Evolutionary conservation across 768 basidiomycete species (phyloP), one percentile per base, ranked within the genome.

Genomic region (Tremella fuciformis): DNA sequence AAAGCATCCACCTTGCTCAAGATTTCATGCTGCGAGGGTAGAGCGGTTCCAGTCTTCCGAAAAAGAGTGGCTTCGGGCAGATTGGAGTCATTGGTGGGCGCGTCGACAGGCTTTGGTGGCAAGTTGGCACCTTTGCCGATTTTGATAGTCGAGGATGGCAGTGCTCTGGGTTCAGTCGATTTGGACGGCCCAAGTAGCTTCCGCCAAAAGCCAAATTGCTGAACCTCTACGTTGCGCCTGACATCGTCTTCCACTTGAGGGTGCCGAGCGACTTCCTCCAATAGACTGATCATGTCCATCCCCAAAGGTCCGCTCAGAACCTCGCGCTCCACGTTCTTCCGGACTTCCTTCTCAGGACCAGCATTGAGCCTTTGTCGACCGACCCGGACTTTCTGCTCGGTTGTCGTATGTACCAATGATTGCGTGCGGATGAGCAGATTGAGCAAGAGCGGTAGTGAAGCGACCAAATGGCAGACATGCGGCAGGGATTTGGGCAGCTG

Each of bases 361-460:
- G 50, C 75, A 8, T 85, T 85, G 13, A 99, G 80, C 19, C 96
- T 83, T 62, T 82, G 87, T 46, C 92, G 82, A 15, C 90, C 84
- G 64, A 83, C 89, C 25, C 85, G 83, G 39, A 94, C 81, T 71
- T 96, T 90, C 56, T 53, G 0, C 71, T 73, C 38, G 16, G 57
- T 55, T 8, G 48, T 60, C 0, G 41, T 58, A 46, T 60, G 48
- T 3, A 67, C 66, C 46, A 61, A 48, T 1, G 55, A 49, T 57
- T 66, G 60, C 8, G 55, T 54, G 21, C 64, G 61, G 29, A 66
- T 63, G 1, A 89, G 78, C 38, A 93, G 81, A 70, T 94, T 88
- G 67, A 89, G 82, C 0, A 93, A 74, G 1, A 86, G 74, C 1
- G 84, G 84, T 0, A 96, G 83, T 0, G 85, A 83, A 38, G 89